Percentiles rank a stretch among this genome's conserved stretches.
Conservation (phyloP, 176 grass and related monocot species). For the Areca catechu region DNA sequence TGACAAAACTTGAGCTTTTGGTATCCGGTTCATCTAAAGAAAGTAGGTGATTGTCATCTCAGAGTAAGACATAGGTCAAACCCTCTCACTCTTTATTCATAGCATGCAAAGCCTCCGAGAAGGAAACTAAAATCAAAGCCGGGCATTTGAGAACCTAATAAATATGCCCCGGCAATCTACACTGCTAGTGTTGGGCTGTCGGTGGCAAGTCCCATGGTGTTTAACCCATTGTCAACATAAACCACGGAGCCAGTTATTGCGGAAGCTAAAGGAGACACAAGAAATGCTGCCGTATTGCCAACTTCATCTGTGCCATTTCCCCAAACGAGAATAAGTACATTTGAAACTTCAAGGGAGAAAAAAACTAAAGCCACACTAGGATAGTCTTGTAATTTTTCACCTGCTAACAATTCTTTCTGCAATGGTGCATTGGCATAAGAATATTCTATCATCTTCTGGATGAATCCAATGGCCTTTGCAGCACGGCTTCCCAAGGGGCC, state of each 20-base stretch:
- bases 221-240: constrained; percentile 84
- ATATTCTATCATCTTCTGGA: constrained; percentile 85
- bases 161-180: not conserved
- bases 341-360: not conserved
- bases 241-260: constrained; percentile 74
- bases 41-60: no score
- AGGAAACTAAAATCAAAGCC: no score
- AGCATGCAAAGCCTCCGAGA: no score
- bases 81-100: no score
- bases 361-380: not conserved
- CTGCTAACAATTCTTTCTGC: constrained; percentile 80
- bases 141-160: no score
- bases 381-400: constrained; percentile 12
- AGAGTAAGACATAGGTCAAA: no score
- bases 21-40: no score
- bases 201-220: constrained; percentile 63
- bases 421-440: constrained; percentile 67
- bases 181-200: constrained; percentile 50
- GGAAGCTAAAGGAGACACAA: constrained; percentile 66
- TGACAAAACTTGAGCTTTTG: no score
- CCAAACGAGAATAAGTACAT: not conserved
- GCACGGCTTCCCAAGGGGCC: constrained; percentile 83
- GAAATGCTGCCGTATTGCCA: constrained; percentile 64
- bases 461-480: constrained; percentile 89
- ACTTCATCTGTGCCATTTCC: constrained; percentile 55